Base-by-base conservation (phyloP, 2,329 filamentous ascomycete species). In the Aspergillus piperis region DNA sequence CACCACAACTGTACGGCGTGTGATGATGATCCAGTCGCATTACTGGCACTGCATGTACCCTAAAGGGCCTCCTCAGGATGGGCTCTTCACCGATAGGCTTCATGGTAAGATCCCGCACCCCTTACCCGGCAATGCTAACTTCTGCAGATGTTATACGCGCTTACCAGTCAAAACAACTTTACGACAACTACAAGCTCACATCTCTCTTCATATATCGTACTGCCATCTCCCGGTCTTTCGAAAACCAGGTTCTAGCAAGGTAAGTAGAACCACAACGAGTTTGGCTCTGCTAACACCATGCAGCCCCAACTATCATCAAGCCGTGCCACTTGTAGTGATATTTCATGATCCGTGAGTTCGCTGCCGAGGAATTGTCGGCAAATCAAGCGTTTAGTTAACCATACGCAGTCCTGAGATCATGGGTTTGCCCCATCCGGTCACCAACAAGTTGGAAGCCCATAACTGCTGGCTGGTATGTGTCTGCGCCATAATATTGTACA, bases 1-100 rank as follows among this genome's bases (percentile, higher is more conserved):
- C n/a, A 78, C 87, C 2, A 77, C 82, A 32, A 83, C 83, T 2
- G 80, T 89, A 2, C 78, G 85, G 57, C 77, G 82, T 25, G 87
- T 89, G 6, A 81, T 84, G 61, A 78, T 79, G 49, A 78, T 84
- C 48, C 87, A 89, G 66, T 84, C 85, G 17, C 80, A 76, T 21
- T 95, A 91, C 74, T 99, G 95, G 95, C 86, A 91, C 63, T 96
- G 90, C 75, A 89, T 98, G 83, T 87, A 91, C 62, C 89, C 90
- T 2, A 88, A 86, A 70, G 78, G 63, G 30, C 68, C 70, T 5
- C 63, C 68, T n/a, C 59, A 65, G 32, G 67, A 72, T 48, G 64
- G 64, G 0, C 58, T 72, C 17, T 71, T 67, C 65, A 75, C 71
- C 1, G 82, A 86, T 59, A 84, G 91, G 8, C 79, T 96, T 54